These are phyloP conservation scores for Karstenula rhodostoma DNA, from an alignment of 2,329 filamentous ascomycete species.

Conservation along the genomic window DNA sequence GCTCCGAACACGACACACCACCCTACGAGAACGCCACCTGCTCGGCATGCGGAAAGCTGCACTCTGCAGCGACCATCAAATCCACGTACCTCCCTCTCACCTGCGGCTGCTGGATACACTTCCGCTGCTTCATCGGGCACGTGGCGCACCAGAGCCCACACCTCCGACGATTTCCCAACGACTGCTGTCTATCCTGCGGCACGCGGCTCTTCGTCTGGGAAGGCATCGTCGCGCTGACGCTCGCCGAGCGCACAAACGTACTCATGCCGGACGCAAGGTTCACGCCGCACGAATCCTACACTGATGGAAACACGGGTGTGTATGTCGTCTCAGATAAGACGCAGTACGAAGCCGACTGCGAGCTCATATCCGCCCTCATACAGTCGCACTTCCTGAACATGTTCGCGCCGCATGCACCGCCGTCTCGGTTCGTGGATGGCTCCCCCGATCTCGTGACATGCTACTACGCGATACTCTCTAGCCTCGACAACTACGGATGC, in stretches of 20 bases:
- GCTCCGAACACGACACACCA: slow-evolving; percentile 20
- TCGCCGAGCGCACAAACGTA: slow-evolving; percentile 29
- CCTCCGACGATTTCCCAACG: background rate
- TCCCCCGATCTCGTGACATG: slow-evolving; percentile 24
- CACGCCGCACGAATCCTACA: background rate
- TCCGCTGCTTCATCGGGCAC: slow-evolving; percentile 30
- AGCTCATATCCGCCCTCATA: slow-evolving; percentile 20
- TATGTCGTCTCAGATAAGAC: slow-evolving; percentile 5
- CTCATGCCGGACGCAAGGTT: slow-evolving; percentile 12
- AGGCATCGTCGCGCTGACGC: slow-evolving; percentile 29
- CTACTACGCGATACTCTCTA: slow-evolving; percentile 21
- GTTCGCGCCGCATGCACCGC: background rate
- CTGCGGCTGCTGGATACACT: slow-evolving; percentile 38
- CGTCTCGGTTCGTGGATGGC: slow-evolving; percentile 11
- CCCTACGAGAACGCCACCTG: slow-evolving; percentile 15
- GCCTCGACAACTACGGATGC: slow-evolving; percentile 15
- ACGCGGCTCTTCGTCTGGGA: slow-evolving; percentile 31
- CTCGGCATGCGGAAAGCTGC: slow-evolving; percentile 16
- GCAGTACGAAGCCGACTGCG: slow-evolving; percentile 27
- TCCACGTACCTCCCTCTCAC: slow-evolving; percentile 29
- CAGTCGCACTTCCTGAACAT: slow-evolving; percentile 12
- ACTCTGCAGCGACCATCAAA: background rate
- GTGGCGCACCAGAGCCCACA: background rate
- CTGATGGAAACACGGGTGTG: background rate
- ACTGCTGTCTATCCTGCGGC: slow-evolving; percentile 26